Conservation (phyloP, 164 flowering plant genomes). For the Hamamelis virginiana region DNA sequence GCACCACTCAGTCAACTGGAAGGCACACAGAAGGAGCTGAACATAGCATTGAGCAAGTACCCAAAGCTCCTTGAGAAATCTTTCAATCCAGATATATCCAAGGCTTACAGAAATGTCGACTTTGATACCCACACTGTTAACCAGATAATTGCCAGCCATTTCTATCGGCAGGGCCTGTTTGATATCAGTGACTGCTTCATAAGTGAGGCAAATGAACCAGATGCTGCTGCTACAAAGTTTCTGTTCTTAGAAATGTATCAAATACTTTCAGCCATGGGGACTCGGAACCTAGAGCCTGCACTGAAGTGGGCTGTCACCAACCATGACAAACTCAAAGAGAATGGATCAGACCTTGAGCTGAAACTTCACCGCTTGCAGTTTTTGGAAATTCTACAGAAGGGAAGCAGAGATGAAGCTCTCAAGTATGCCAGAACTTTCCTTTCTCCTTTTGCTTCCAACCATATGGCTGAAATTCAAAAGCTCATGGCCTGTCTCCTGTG, state of each 20-base stretch:
- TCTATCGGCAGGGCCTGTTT: conserved; percentile 72
- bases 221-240: conserved; percentile 35
- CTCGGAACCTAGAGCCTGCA: conserved; percentile 65
- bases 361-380: conserved; percentile 72
- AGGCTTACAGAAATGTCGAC: conserved; percentile 70
- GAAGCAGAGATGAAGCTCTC: conserved; percentile 53
- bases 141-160: conserved; percentile 70
- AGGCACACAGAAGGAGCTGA: conserved; percentile 71
- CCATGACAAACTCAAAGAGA: conserved; percentile 46
- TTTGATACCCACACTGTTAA: conserved; percentile 58
- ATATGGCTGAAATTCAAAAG: conserved; percentile 70
- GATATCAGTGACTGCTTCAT: conserved; percentile 72
- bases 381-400: conserved; percentile 60
- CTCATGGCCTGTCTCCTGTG: conserved; percentile 74
- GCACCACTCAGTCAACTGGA: conserved; percentile 54
- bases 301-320: conserved; percentile 60
- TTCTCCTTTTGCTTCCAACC: conserved; percentile 45
- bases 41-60: conserved; percentile 59
- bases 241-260: conserved; percentile 65
- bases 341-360: conserved; percentile 59
- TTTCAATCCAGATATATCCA: conserved; percentile 75
- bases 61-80: conserved; percentile 66
- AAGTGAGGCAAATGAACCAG: conserved; percentile 55
- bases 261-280: conserved; percentile 63
- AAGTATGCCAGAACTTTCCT: conserved; percentile 55